Conservation (phyloP, 306 rosid species). For the Prunus davidiana region DNA sequence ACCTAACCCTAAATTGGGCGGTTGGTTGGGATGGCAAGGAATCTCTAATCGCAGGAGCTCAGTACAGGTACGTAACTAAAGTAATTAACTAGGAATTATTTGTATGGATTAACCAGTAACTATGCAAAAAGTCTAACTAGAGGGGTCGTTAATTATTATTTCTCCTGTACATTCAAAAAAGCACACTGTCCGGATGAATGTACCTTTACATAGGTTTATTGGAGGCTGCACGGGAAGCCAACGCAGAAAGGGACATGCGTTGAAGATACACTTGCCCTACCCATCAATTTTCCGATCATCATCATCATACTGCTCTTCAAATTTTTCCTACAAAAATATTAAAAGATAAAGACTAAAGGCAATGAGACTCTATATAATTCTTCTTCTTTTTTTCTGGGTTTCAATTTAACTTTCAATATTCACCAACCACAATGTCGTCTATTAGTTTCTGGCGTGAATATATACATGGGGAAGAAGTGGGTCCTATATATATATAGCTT, state of each 20-base stretch:
- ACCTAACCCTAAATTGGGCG: background rate
- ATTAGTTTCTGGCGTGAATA: background rate
- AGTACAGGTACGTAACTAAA: background rate
- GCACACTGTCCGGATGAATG: background rate
- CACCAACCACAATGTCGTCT: background rate
- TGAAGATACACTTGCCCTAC: background rate
- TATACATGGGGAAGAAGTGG: no score
- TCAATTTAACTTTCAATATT: background rate
- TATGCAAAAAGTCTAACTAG: background rate
- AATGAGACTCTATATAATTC: background rate
- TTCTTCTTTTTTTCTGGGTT: background rate
- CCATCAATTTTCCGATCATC: background rate
- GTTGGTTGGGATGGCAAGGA: background rate
- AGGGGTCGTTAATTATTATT: background rate
- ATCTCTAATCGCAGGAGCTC: background rate
- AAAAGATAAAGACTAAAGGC: background rate
- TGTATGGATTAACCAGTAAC: background rate
- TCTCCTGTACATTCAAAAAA: background rate
- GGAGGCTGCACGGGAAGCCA: background rate
- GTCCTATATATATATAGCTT: no score
- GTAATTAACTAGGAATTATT: background rate
- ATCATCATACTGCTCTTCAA: no score
- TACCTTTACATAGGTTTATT: background rate
- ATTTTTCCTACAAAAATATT: no score
- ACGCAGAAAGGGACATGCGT: background rate